Conservation (phyloP, 164 flowering plant species). For the Santalum album region DNA sequence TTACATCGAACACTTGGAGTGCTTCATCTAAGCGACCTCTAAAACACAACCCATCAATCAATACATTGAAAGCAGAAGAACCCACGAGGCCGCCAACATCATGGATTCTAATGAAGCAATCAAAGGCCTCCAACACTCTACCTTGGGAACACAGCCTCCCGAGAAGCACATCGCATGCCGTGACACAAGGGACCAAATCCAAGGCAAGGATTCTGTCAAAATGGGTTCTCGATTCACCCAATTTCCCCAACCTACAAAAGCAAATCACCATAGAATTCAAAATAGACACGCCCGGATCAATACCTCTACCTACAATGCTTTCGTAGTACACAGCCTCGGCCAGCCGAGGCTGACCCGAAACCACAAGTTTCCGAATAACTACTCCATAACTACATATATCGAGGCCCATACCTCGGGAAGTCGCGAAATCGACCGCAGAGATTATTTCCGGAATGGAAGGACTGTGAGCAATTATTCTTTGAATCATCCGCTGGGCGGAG, state of each 20-base stretch:
- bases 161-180: conserved; percentile 29
- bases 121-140: conserved; percentile 31
- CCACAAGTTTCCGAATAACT: conserved; percentile 23
- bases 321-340: conserved; percentile 30
- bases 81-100: conserved; percentile 15
- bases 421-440: conserved; percentile 24
- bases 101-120: conserved; percentile 17
- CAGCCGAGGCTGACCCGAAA: conserved; percentile 19
- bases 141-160: conserved; percentile 20
- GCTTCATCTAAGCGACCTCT: conserved; percentile 39
- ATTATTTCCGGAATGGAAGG: conserved; percentile 20
- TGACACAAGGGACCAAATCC: conserved; percentile 15
- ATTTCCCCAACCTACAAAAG: conserved; percentile 35
- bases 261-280: conserved; percentile 45
- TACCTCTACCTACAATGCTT: conserved; percentile 20
- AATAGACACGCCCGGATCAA: conserved; percentile 17
- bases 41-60: conserved; percentile 35
- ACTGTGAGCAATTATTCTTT: conserved; percentile 20
- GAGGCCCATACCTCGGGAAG: conserved; percentile 27
- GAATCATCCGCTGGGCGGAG: conserved; percentile 34
- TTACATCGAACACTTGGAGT: conserved; percentile 25
- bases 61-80: conserved; percentile 18
- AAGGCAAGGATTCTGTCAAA: conserved; percentile 22
- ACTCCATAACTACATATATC: conserved; percentile 15
- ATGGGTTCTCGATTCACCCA: conserved; percentile 29